Base-by-base conservation (phyloP, 495 filamentous ascomycete species). In the Hyaloscypha variabilis region DNA sequence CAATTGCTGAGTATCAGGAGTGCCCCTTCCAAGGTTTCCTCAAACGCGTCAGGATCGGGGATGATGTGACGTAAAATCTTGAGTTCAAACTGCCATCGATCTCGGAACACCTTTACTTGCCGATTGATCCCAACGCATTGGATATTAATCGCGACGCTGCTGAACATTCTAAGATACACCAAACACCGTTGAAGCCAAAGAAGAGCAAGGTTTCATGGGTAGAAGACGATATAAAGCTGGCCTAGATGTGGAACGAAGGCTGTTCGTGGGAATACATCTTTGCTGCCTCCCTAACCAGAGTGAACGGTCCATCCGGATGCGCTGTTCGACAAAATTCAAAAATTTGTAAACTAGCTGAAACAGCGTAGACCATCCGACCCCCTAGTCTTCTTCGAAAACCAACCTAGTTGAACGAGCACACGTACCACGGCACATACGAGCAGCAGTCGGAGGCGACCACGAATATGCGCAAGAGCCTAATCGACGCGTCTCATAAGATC, bases 1-100 rank as follows among this genome's bases (percentile, higher is more conserved):
- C 29, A 68, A 56, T 64, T 62, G 52, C 67, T 23, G 64, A 70
- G 31, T 70, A 70, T 63, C 57, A 63, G 26, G 67, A 70, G 24
- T 70, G 28, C 51, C 67, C 62, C 46, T 61, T 70, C 49, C 64
- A 70, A 67, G 64, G 64, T 50, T 70, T 70, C 53, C 64, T 70
- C 23, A 70, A 70, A 64, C 53, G 64, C 46, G 60, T 34, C 52
- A 66, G 24, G 59, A 65, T 71, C 58, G 62, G 51, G 58, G 26
- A 62, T 62, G 46, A 68, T 13, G 52, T 36, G 42, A 68, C 58
- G 34, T 71, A n/a, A n/a, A n/a, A n/a, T n/a, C n/a, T n/a, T n/a
- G n/a, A n/a, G n/a, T n/a, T n/a, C n/a, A n/a, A n/a, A 65, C 42
- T 70, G 31, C 60, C 49, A 65, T 26, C 8, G 11, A 64, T 67